Evolutionary conservation across 1,139 yeast species (phyloP), one percentile per base, ranked within the genome.

Genomic region (Candida sanyaensis): DNA sequence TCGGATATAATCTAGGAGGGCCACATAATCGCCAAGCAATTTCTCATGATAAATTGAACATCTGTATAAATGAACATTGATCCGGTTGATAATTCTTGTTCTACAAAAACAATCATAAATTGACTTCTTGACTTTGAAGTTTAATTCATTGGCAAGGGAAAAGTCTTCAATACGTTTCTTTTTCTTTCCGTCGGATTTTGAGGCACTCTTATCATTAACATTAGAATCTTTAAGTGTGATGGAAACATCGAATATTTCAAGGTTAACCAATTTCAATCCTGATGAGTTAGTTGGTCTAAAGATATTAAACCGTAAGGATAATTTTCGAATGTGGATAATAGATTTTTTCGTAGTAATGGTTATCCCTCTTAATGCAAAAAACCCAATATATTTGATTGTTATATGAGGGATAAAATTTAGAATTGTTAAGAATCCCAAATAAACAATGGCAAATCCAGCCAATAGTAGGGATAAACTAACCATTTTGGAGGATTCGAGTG

Each of bases 361-460:
- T 29, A 74, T 59, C 24, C 69, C 64, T 50, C 68, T 55, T 29
- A 72, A 32, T 13, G 69, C 58, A 49, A 73, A 56, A 66, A 77
- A 71, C 17, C 80, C 78, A 17, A 75, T 47, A 8, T 68, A 63
- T 49, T 63, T 65, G 41, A 75, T 68, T 4, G 60, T 43, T 5
- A 74, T 57, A 44, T 62, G 64, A 4, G 78, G 78, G 10, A 73
- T 57, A 39, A 53, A 49, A 53, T 75, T 75, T 21, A 73, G 39
- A 1, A 57, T 41, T 3, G 58, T 27, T 5, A 72, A 52, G 6
- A 55, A 13, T 3, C 50, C 51, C 12, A 62, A 43, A 44, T 72
- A 68, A 7, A 49, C 51, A n/a, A 52, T 36, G 8, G 49, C 47
- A 7, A 51, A 17, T 3, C 34, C 27, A 6, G 45, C 53, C 17